Evolutionary conservation across 768 basidiomycete genomes (phyloP), one percentile per base, ranked within the genome.

Genomic region (Pleurotus cornucopiae): DNA sequence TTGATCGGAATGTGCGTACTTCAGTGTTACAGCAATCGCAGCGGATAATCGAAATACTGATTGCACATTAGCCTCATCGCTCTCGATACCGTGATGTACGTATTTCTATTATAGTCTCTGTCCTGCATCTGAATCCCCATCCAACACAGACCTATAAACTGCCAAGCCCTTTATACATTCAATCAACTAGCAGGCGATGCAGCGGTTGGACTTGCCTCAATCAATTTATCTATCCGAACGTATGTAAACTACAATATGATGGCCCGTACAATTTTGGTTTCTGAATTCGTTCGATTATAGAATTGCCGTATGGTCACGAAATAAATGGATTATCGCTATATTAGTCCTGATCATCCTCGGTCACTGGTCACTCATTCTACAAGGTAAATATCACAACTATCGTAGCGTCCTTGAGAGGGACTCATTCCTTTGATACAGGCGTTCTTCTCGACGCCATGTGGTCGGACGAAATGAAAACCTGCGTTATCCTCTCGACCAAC

Each of bases 301-400:
- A 7, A 81, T 88, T 68, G 87, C 86, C 9, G 78, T 88, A 23
- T 88, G 85, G 85, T 78, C 77, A 5, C 78, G 83, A 48, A 79
- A 79, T 48, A 71, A 72, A 58, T 82, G 75, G 61, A 72, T 88
- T 58, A 69, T 85, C 34, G 67, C 70, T 4, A 56, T 74, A 6
- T 69, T 89, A 9, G 64, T 82, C 5, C n/a, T 81, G 23, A 62
- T 88, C 47, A 82, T 84, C 43, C 70, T 87, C 11, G 86, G 86
- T 1, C 86, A 87, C 59, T 88, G 86, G 86, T 82, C 83, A 0
- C 67, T 88, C 46, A 81, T 88, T 57, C 69, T 88, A 18, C 86
- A 87, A 69, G 85, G 85, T 77, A 61, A 47, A 9, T 34, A 34
- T 23, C 11, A 2, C 54, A 21, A 39, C 14, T 48, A 13, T 4